A percentile compares a stretch with the other conserved stretches of the same genome.
These are phyloP conservation scores for Eucalyptus guilfoylei DNA, from an alignment of 345 rosid genomes.

Conservation along the genomic window DNA sequence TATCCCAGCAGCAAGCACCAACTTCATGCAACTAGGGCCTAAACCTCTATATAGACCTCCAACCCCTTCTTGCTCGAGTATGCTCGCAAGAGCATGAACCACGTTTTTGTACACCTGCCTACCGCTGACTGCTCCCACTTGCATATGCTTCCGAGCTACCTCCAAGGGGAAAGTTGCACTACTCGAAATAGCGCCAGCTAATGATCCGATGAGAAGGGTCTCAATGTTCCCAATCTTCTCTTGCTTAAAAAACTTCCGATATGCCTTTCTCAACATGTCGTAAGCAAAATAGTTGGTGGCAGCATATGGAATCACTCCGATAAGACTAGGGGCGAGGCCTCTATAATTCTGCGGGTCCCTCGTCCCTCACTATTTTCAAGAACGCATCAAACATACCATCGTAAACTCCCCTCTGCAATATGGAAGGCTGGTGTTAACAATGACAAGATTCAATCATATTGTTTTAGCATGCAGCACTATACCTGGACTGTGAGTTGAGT, in stretches of 20 bases:
- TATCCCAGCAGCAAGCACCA: conserved; percentile 98
- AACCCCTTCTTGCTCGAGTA: conserved; percentile 75
- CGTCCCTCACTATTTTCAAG: conserved; percentile 58
- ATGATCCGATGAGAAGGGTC: conserved; percentile 82
- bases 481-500: conserved; percentile 95
- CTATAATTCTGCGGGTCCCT: conserved; percentile 85
- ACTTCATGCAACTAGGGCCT: conserved; percentile 92
- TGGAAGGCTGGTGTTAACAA: background rate
- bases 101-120: conserved; percentile 80
- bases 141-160: conserved; percentile 97
- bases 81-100: conserved; percentile 71
- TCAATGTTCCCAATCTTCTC: conserved; percentile 84
- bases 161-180: conserved; percentile 94
- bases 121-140: conserved; percentile 87
- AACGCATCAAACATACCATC: conserved; percentile 72
- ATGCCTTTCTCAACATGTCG: conserved; percentile 67
- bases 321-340: conserved; percentile 95
- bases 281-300: conserved; percentile 89
- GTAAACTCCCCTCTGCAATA: conserved; percentile 68
- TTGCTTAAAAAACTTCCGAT: conserved; percentile 54
- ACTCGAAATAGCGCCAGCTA: conserved; percentile 87
- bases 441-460: background rate
- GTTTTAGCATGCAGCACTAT: background rate
- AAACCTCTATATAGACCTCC: conserved; percentile 78
- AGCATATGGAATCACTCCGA: conserved; percentile 94